Conservation (phyloP, 1,284 basidiomycete species). For the Psilocybe mexicana region DNA sequence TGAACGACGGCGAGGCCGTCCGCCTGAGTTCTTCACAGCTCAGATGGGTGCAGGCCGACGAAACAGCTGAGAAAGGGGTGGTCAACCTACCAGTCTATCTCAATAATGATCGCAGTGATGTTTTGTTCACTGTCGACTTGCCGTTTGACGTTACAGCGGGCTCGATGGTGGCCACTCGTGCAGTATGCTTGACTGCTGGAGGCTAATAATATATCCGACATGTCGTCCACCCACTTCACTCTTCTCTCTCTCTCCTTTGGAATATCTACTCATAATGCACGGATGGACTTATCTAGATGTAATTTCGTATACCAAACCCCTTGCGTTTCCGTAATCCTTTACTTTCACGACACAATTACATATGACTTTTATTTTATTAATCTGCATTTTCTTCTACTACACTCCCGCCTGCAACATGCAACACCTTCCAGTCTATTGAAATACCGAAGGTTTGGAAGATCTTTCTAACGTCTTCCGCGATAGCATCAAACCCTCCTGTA, state of each 20-base stretch:
- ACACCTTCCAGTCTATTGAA: conserved; percentile 81
- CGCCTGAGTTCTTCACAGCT: conserved; percentile 79
- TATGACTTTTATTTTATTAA: conserved; percentile 12
- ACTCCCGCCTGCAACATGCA: conserved; percentile 64
- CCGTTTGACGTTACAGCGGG: conserved; percentile 70
- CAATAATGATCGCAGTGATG: conserved; percentile 86
- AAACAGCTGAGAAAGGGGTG: conserved; percentile 39
- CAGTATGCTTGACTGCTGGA: conserved; percentile 80
- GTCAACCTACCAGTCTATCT: conserved; percentile 91
- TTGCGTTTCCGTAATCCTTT: conserved; percentile 13
- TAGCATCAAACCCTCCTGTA: conserved; percentile 78
- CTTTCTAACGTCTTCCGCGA: conserved; percentile 77
- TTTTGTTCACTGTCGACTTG: conserved; percentile 84
- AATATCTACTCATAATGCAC: neutral
- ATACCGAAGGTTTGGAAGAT: conserved; percentile 77
- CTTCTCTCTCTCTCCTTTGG: neutral
- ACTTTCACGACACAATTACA: conserved; percentile 9
- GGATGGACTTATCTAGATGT: conserved; percentile 18
- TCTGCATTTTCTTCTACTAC: conserved; percentile 27
- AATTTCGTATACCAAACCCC: conserved; percentile 19
- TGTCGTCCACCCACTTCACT: neutral
- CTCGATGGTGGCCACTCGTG: conserved; percentile 73
- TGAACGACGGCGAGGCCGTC: conserved; percentile 83
- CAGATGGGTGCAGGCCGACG: conserved; percentile 78
- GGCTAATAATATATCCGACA: conserved; percentile 36